Percentiles rank a stretch among this genome's conserved stretches.
Conservation (phyloP, 2,329 filamentous ascomycete species). For the Hymenoscyphus albidus region DNA sequence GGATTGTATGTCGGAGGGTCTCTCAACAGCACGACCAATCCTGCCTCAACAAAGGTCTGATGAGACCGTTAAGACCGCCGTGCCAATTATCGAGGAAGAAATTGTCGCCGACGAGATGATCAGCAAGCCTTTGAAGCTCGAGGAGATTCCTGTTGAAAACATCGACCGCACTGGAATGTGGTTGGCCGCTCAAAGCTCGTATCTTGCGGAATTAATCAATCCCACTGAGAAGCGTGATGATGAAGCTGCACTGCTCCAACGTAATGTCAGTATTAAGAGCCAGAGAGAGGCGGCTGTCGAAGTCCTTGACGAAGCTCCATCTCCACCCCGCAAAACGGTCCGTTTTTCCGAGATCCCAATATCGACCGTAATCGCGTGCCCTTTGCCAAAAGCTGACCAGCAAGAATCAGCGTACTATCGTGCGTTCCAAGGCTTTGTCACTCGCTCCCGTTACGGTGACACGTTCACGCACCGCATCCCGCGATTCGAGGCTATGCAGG, state of each 20-base stretch:
- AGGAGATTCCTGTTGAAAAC: conserved; percentile 66
- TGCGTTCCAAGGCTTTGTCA: conserved; percentile 73
- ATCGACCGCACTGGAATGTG: conserved; percentile 82
- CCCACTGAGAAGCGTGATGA: conserved; percentile 44
- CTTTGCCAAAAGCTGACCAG: conserved; percentile 45
- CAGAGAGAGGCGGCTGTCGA: conserved; percentile 28
- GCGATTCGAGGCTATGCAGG: conserved; percentile 84
- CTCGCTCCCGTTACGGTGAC: conserved; percentile 64
- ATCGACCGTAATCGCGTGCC: conserved; percentile 39
- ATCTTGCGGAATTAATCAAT: conserved; percentile 65
- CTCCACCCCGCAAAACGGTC: conserved; percentile 65
- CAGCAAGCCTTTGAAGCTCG: conserved; percentile 65
- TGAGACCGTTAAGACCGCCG: conserved; percentile 36
- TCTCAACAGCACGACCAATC: conserved; percentile 61
- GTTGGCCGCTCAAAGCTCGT: conserved; percentile 77
- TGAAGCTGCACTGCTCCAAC: conserved; percentile 33
- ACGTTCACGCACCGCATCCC: conserved; percentile 80
- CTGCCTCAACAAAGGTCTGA: conserved; percentile 40
- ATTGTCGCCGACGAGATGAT: conserved; percentile 62
- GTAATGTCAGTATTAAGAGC: conserved; percentile 29
- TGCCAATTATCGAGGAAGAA: conserved; percentile 39
- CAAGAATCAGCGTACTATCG: conserved; percentile 81
- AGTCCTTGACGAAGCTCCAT: conserved; percentile 38
- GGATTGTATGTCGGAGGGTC: conserved; percentile 52
- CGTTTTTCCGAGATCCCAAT: conserved; percentile 58